Evolutionary conservation across 257 asterid species (phyloP).

Genomic region (Gentiana straminea): DNA sequence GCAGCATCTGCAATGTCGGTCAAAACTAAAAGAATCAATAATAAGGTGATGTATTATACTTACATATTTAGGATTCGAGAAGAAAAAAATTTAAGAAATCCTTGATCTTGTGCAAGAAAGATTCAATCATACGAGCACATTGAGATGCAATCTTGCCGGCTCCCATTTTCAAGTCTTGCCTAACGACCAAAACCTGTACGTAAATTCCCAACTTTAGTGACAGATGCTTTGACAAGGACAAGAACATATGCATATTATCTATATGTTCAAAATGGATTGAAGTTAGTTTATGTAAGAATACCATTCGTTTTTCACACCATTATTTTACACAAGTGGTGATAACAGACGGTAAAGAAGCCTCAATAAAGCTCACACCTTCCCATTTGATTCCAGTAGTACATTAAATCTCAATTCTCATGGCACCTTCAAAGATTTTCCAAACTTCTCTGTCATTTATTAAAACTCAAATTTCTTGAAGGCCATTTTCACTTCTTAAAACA

Average conservation of each 20-base stretch:
- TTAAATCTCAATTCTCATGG: no score
- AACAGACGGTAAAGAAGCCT: no score
- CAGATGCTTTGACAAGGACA: neutral
- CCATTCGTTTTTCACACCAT: neutral
- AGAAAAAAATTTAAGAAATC: neutral
- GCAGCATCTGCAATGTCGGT: slow-evolving; percentile 73
- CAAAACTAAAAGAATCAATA: slow-evolving; percentile 11
- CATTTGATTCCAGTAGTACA: no score
- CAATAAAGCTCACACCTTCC: no score
- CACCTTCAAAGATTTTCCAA: no score
- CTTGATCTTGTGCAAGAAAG: slow-evolving; percentile 6
- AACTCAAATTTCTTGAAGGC: no score
- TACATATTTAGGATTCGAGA: slow-evolving; percentile 1
- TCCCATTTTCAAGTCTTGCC: slow-evolving; percentile 96
- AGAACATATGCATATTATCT: neutral
- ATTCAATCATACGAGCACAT: slow-evolving; percentile 80
- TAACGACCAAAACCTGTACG: slow-evolving; percentile 82
- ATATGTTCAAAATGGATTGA: no score
- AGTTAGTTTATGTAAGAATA: no score
- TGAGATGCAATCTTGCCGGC: slow-evolving; percentile 92
- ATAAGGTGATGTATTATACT: neutral
- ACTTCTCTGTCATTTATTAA: no score
- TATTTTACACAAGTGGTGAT: neutral
- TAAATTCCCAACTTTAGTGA: slow-evolving; percentile 4
- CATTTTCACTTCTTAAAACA: no score